Evolutionary conservation across 257 asterid species (phyloP).

Genomic region (Capsicum pubescens): DNA sequence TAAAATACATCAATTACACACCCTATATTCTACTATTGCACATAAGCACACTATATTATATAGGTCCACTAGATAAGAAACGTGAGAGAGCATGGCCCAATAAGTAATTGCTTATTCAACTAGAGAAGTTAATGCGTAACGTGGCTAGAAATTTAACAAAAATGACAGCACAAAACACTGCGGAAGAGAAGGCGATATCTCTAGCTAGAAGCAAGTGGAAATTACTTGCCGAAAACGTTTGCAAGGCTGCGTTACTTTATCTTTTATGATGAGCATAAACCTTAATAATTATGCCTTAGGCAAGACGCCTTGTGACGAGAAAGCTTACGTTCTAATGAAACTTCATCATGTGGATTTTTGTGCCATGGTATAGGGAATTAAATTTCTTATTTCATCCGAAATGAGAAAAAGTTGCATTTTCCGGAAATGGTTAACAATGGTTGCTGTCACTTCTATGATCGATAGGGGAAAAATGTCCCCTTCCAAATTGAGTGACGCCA

Average conservation of each 20-base stretch:
- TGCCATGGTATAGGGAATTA: background rate
- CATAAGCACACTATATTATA: background rate
- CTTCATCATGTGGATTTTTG: background rate
- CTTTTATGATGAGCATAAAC: background rate
- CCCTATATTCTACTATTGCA: background rate
- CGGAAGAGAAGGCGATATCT: background rate
- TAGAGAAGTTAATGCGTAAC: background rate
- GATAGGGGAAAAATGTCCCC: no score
- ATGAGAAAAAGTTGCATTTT: background rate
- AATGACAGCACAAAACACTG: constrained; percentile 24
- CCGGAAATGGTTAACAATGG: no score
- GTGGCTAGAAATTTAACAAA: background rate
- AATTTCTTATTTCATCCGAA: background rate
- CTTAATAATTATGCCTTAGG: background rate
- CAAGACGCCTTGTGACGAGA: background rate
- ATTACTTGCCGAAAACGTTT: background rate
- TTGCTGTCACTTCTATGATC: no score
- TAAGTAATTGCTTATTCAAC: background rate
- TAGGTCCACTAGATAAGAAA: background rate
- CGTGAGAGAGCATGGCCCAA: background rate
- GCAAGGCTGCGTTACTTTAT: background rate
- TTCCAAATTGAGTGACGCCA: no score
- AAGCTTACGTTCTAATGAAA: background rate
- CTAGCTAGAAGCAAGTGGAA: background rate
- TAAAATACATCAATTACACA: background rate